Evolutionary conservation across 2,329 filamentous ascomycete genomes (phyloP), one percentile per base, ranked within the genome.

Genomic region (Aureobasidium sp.): DNA sequence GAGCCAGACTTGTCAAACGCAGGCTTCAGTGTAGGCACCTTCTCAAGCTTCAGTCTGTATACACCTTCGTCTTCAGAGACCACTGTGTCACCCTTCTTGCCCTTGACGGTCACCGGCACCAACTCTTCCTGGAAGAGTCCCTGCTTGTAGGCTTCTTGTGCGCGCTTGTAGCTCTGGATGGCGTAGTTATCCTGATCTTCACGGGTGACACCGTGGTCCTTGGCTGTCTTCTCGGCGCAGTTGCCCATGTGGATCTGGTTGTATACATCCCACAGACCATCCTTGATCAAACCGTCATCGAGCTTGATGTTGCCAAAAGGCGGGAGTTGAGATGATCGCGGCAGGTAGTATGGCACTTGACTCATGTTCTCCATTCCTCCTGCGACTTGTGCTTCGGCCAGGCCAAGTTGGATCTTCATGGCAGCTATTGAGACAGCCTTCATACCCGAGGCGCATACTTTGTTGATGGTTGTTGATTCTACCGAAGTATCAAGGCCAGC

Each of bases 321-420:
- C 1, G 92, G 90, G 67, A 94, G 81, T 64, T 88, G 84, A 70
- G 86, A 90, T n/a, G 91, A 85, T 36, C 94, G 85, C 8, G 89
- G 86, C 34, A 95, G 78, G 72, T 97, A 97, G 76, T 95, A 95
- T 3, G 94, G 94, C 5, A 96, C 91, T 42, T 89, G 84, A 6
- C 90, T 90, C 94, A 99, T 99, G 76, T 90, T 97, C 79, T 99
- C 94, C 89, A 99, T 97, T 59, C 94, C 94, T 64, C 94, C 94
- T 1, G 94, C 94, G 8, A 97, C 82, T 73, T 96, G 89, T 0
- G 89, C 92, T 70, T 96, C 90, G 16, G 91, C 85, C 10, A 96
- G 82, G 5, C 94, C 93, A 11, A 99, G 83, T 76, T 97, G 90
- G 68, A 97, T 96, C 71, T 96, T 94, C 71, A 96, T 91, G 1